Evolutionary conservation across 2,329 filamentous ascomycete species (phyloP), one percentile per base, ranked within the genome.

Genomic region (Pseudopithomyces chartarum): DNA sequence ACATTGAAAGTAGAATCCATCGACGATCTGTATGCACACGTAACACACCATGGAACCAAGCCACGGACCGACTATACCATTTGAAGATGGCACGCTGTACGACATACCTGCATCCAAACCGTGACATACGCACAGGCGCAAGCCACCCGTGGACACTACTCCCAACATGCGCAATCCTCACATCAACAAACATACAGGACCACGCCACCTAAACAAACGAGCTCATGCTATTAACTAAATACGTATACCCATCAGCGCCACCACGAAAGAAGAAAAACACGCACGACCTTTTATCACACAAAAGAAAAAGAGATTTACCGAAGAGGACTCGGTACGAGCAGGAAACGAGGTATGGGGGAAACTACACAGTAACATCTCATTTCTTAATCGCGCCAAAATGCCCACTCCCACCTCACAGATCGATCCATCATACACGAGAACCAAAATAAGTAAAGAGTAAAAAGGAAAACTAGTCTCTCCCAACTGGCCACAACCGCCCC

Each of bases 381-480:
- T 17, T 43, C 23, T 51, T 43, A n/a, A 50, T 40, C 48, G 26
- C 48, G 48, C 48, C 48, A 43, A 39, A 32, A 43, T 51, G 48
- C 48, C 48, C 26, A n/a, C 32, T 38, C 32, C 36, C 47, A 29
- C 34, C 47, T 36, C 45, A 13, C 45, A 48, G 32, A 33, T 42
- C 33, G 32, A 33, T 42, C 33, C 48, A 51, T 51, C 48, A 51
- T 51, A 51, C 48, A 51, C 26, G 26, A 29, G 8, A 29, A 29
- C 5, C 4, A 29, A 29, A 29, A 29, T n/a, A n/a, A n/a, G n/a
- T n/a, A n/a, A n/a, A n/a, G 23, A 26, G 32, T 34, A 7, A 32
- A 50, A 50, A 22, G 33, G n/a, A 50, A 40, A 32, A 23, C 23
- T 23, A 12, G 8, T n/a, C 36, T n/a, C 4, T 38, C 13, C 15